Percentiles rank a stretch among this genome's conserved stretches.
Conservation (phyloP, 768 basidiomycete species). For the Paxillus involutus region DNA sequence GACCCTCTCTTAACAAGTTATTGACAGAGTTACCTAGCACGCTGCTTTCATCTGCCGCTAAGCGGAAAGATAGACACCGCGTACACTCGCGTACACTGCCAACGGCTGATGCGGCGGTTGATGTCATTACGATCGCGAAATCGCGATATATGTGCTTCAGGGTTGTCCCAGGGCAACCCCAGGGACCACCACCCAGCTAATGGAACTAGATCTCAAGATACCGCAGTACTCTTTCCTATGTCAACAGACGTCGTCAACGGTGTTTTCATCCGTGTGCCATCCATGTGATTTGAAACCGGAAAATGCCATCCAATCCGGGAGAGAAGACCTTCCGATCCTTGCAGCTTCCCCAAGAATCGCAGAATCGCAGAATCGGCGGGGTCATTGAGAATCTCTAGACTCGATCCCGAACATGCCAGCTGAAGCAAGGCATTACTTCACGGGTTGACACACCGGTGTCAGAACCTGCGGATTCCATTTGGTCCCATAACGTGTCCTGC, state of each 20-base stretch:
- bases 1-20: conserved; percentile 19
- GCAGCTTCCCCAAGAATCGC: neutral
- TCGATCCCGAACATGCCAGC: conserved; percentile 15
- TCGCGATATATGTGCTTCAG: no score
- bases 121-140: no score
- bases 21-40: conserved; percentile 15
- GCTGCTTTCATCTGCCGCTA: conserved; percentile 36
- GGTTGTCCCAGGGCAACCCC: no score
- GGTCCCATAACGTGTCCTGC: conserved; percentile 12
- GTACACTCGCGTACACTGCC: no score
- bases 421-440: conserved; percentile 22
- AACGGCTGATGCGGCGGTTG: no score
- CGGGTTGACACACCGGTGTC: conserved; percentile 11
- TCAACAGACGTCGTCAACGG: no score
- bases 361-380: neutral
- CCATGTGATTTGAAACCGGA: no score
- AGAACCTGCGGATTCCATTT: conserved; percentile 5
- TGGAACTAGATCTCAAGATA: no score
- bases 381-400: neutral
- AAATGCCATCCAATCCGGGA: no score
- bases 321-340: neutral
- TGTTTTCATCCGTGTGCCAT: no score
- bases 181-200: no score
- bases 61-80: conserved; percentile 24
- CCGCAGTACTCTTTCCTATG: no score